Percentiles rank a stretch among this genome's conserved stretches.
Evolutionary conservation across 441 rosid genomes (phyloP).

Genomic region (Geranium incanum): DNA sequence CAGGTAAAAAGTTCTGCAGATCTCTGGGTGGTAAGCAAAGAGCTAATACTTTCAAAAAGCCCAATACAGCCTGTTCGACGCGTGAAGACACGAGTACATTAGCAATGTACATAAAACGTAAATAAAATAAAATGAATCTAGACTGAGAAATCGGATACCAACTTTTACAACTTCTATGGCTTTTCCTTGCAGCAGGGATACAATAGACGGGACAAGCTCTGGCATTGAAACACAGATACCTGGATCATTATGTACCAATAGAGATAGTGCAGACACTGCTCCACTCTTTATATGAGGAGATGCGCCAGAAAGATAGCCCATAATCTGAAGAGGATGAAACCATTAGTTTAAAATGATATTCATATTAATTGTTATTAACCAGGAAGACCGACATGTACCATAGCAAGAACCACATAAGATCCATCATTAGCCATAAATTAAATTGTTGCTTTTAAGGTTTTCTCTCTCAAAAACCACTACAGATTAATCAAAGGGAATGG

Average conservation of each 20-base stretch:
- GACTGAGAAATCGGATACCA: slow-evolving; percentile 18
- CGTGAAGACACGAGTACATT: slow-evolving; percentile 14
- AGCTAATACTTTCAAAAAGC: slow-evolving; percentile 79
- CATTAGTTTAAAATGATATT: slow-evolving; percentile 17
- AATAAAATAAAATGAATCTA: neutral
- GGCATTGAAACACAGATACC: slow-evolving; percentile 51
- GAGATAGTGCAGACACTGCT: slow-evolving; percentile 85
- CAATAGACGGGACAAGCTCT: slow-evolving; percentile 60
- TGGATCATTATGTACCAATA: slow-evolving; percentile 57
- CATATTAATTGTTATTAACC: neutral
- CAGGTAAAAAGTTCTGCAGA: slow-evolving; percentile 51
- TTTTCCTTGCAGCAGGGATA: slow-evolving; percentile 75
- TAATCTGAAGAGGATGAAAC: slow-evolving; percentile 44
- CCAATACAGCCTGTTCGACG: slow-evolving; percentile 66
- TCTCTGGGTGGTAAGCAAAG: slow-evolving; percentile 61
- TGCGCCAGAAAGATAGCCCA: slow-evolving; percentile 82
- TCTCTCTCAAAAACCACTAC: neutral
- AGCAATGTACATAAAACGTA: neutral
- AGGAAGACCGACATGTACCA: neutral
- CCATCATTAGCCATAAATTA: neutral
- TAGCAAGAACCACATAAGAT: neutral
- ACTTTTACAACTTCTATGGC: slow-evolving; percentile 77
- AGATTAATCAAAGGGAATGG: neutral
- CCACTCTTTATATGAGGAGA: slow-evolving; percentile 92
- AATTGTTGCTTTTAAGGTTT: neutral